Percentiles rank a stretch among this genome's conserved stretches.
Conservation (phyloP, 352 stramenopile species). For the Halophytophthora polymorphica region DNA sequence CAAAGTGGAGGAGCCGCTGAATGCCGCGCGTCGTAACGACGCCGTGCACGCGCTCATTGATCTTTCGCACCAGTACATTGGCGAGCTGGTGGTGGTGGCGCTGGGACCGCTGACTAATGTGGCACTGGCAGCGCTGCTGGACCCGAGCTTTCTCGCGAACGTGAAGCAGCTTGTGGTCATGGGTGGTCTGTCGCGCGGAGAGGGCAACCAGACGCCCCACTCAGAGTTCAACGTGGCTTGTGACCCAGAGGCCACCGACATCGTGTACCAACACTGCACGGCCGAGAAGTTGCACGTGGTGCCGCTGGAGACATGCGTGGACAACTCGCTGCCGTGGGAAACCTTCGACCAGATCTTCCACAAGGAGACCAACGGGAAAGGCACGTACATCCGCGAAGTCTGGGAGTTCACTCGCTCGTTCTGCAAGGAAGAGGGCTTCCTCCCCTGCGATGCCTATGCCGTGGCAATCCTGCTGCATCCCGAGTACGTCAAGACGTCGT, state of each 20-base stretch:
- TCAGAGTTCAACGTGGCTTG: constrained; percentile 81
- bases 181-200: constrained; percentile 63
- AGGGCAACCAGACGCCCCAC: constrained; percentile 67
- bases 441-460: constrained; percentile 74
- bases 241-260: constrained; percentile 75
- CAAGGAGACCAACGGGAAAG: constrained; percentile 29
- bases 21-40: constrained; percentile 44
- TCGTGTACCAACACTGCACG: constrained; percentile 64
- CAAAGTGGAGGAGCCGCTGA: constrained; percentile 25
- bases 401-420: constrained; percentile 62
- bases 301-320: constrained; percentile 64
- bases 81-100: constrained; percentile 72
- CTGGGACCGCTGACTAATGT: constrained; percentile 80
- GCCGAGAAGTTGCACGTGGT: constrained; percentile 63
- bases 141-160: constrained; percentile 59
- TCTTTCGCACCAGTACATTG: constrained; percentile 45
- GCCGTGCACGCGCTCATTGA: constrained; percentile 68
- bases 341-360: constrained; percentile 70
- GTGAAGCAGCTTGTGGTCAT: constrained; percentile 73
- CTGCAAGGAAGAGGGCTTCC: constrained; percentile 40
- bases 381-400: constrained; percentile 54
- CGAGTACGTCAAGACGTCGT: constrained; percentile 47
- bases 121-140: constrained; percentile 66
- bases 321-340: constrained; percentile 56
- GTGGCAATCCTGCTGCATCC: constrained; percentile 58